Conservation (phyloP, 139 green algal genomes). For the Auxenochlorella protothecoides region DNA sequence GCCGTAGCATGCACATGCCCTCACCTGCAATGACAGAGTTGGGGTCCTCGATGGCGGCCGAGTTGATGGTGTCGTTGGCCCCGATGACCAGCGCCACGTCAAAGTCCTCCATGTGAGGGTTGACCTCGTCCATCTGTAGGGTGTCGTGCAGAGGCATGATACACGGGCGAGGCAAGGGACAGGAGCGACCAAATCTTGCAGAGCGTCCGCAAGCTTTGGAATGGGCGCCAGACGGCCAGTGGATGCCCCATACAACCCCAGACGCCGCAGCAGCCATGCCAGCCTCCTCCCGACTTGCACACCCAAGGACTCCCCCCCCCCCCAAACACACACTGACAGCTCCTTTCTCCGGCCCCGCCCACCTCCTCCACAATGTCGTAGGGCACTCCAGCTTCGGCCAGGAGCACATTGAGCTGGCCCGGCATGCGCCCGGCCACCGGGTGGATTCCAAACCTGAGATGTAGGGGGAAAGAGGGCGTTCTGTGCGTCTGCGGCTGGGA, state of each 20-base stretch:
- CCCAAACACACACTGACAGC: too few species aligned
- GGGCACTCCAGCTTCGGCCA: conserved; percentile 75
- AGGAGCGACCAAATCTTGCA: too few species aligned
- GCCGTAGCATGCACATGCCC: background rate
- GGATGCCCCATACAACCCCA: too few species aligned
- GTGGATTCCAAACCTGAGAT: conserved; percentile 69
- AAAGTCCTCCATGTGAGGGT: conserved; percentile 50
- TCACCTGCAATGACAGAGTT: conserved; percentile 59
- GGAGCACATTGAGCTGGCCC: conserved; percentile 90
- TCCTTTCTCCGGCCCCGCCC: too few species aligned
- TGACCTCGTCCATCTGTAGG: conserved; percentile 8
- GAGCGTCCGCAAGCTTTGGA: too few species aligned
- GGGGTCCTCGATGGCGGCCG: conserved; percentile 72
- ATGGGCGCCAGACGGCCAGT: too few species aligned
- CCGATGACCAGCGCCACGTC: conserved; percentile 77
- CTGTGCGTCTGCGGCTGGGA: too few species aligned
- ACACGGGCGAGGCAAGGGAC: too few species aligned
- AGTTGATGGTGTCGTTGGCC: conserved; percentile 86
- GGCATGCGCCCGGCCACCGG: conserved; percentile 80
- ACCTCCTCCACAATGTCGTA: conserved; percentile 44
- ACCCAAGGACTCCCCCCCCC: too few species aligned
- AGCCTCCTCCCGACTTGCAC: too few species aligned
- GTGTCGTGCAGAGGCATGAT: too few species aligned
- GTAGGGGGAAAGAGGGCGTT: background rate
- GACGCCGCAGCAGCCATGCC: too few species aligned